Evolutionary conservation across 2,329 filamentous ascomycete genomes (phyloP).

Genomic region (Metarhizium album): DNA sequence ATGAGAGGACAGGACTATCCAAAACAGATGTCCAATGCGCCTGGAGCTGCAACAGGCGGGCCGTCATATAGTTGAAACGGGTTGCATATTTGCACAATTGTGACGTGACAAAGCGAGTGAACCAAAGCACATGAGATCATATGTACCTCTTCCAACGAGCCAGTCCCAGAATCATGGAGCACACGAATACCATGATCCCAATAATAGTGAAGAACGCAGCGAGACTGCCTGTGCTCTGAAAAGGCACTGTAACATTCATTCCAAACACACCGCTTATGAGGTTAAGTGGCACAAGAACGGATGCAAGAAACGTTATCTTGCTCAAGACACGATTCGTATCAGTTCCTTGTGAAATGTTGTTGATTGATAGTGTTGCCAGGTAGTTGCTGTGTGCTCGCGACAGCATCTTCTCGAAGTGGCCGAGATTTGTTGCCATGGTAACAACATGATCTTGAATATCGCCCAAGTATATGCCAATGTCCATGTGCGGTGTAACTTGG

Average conservation of each 20-base stretch:
- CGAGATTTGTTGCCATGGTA: conserved; percentile 95
- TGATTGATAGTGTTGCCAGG: conserved; percentile 84
- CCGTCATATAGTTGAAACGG: neutral
- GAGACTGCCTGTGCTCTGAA: conserved; percentile 39
- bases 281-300: conserved; percentile 92
- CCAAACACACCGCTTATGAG: conserved; percentile 79
- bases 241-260: conserved; percentile 77
- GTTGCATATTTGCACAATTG: neutral
- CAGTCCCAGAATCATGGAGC: conserved; percentile 31
- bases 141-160: conserved; percentile 39
- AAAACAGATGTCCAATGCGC: too few species aligned
- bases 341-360: conserved; percentile 81
- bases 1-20: too few species aligned
- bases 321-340: conserved; percentile 80
- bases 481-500: conserved; percentile 86
- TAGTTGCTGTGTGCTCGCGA: conserved; percentile 93
- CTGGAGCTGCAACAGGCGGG: too few species aligned
- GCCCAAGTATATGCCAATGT: conserved; percentile 91
- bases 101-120: neutral
- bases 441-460: conserved; percentile 99
- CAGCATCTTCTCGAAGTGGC: conserved; percentile 96
- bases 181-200: conserved; percentile 42
- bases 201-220: conserved; percentile 42
- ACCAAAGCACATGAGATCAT: conserved; percentile 14
- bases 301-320: conserved; percentile 90